These are phyloP conservation scores for Claviceps monticola DNA, from an alignment of 2,329 filamentous ascomycete genomes.

Conservation along the genomic window DNA sequence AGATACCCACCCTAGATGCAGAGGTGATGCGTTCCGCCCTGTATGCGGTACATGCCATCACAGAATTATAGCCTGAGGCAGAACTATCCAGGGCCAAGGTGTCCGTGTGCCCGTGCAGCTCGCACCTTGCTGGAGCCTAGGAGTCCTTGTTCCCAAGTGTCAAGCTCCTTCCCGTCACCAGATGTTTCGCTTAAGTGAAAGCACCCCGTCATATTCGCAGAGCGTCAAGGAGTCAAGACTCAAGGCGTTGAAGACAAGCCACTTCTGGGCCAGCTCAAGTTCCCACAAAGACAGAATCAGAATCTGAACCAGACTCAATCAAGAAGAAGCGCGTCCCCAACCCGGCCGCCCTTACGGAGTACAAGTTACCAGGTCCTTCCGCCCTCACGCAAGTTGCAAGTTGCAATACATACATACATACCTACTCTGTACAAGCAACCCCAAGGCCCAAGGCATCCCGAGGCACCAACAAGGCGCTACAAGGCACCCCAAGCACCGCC, in stretches of 20 bases:
- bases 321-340: slow-evolving; percentile 19
- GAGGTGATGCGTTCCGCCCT: no score
- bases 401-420: neutral
- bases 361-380: neutral
- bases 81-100: no score
- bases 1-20: neutral
- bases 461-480: neutral
- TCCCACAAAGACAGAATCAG: no score
- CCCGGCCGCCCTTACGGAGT: neutral
- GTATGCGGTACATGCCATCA: no score
- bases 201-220: slow-evolving; percentile 4
- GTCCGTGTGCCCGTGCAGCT: no score
- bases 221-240: neutral
- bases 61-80: no score
- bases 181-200: slow-evolving; percentile 1
- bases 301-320: slow-evolving; percentile 20
- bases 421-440: neutral
- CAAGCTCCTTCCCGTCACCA: neutral
- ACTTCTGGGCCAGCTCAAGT: neutral
- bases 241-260: neutral
- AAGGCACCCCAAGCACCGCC: slow-evolving; percentile 31
- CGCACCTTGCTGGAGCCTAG: no score
- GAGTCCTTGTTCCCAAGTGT: no score
- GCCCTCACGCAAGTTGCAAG: neutral
- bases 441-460: neutral